Conservation (phyloP, 305 asterid species). For the Fraxinus baroniana region DNA sequence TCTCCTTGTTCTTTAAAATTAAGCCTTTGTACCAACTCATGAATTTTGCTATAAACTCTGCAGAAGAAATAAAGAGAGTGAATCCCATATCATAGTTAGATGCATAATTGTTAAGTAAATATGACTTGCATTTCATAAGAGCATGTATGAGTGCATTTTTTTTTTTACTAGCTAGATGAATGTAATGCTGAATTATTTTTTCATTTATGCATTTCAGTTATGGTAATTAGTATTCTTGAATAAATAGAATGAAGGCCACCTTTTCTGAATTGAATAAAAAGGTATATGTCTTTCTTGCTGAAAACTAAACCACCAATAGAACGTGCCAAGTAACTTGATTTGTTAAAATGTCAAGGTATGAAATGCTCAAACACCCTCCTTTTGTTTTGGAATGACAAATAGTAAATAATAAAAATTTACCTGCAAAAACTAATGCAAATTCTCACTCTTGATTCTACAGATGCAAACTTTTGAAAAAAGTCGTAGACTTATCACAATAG, state of each 20-base stretch:
- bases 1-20: slow-evolving; percentile 30
- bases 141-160: not conserved
- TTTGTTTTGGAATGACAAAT: not conserved
- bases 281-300: not conserved
- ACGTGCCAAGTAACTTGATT: not conserved
- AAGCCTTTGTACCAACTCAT: slow-evolving; percentile 63
- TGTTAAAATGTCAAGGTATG: not conserved
- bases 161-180: not conserved
- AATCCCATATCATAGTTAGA: not conserved
- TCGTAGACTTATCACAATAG: not conserved
- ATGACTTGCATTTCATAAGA: not conserved
- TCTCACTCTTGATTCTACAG: not conserved
- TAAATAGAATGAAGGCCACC: not conserved
- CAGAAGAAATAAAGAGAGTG: slow-evolving; percentile 17
- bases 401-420: not conserved
- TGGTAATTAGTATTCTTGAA: not conserved
- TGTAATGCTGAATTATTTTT: not conserved
- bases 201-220: not conserved
- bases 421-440: not conserved
- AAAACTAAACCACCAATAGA: not conserved
- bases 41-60: slow-evolving; percentile 60
- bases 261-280: not conserved
- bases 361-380: not conserved
- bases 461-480: not conserved
- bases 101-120: slow-evolving; percentile 12